Conservation (phyloP, 306 rosid species). For the Acmispon strigosus region DNA sequence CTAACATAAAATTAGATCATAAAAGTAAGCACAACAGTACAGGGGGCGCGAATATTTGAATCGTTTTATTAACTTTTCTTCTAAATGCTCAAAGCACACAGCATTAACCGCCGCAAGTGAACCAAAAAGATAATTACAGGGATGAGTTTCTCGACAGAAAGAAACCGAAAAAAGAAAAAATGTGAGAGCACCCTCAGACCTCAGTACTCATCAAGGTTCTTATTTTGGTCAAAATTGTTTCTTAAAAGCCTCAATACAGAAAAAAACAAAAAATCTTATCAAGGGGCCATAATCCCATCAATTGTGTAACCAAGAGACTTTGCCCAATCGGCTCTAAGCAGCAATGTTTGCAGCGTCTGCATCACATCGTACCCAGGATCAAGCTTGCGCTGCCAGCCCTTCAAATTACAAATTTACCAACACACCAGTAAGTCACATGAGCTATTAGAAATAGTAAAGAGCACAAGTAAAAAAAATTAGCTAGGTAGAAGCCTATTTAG, state of each 20-base stretch:
- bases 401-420: background rate
- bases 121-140: background rate
- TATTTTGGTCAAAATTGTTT: slow-evolving; percentile 44
- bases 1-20: too few relatives aligned
- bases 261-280: slow-evolving; percentile 1
- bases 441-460: background rate
- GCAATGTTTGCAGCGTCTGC: slow-evolving; percentile 66
- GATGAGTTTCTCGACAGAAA: background rate
- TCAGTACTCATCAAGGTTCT: background rate
- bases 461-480: too few relatives aligned
- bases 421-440: background rate
- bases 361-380: slow-evolving; percentile 74
- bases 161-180: background rate
- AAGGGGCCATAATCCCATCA: slow-evolving; percentile 88
- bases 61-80: slow-evolving; percentile 2
- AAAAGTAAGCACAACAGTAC: too few relatives aligned
- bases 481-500: too few relatives aligned
- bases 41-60: background rate
- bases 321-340: slow-evolving; percentile 80
- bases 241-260: slow-evolving; percentile 9
- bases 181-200: background rate
- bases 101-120: background rate
- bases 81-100: slow-evolving; percentile 6
- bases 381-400: slow-evolving; percentile 96
- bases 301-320: slow-evolving; percentile 76